A percentile compares a stretch with the other conserved stretches of the same genome.
Evolutionary conservation across 805 yeast genomes (phyloP).

Genomic region (Sugiyamaella boreocaroliniensis): DNA sequence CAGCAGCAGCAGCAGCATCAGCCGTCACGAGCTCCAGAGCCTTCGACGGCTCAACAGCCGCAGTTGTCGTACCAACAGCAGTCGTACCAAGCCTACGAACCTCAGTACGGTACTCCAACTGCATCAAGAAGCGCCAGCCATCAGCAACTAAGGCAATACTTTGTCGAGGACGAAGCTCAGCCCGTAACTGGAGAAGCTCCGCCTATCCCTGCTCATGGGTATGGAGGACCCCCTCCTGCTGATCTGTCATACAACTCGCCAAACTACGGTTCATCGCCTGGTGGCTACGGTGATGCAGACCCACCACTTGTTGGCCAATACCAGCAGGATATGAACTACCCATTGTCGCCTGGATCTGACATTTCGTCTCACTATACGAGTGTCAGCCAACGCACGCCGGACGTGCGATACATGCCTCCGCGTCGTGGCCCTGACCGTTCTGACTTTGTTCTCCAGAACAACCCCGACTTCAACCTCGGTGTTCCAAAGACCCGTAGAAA

Average conservation of each 20-base stretch:
- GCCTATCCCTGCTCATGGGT: background rate
- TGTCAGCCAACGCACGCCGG: constrained; percentile 17
- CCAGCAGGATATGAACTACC: constrained; percentile 3
- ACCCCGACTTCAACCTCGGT: constrained; percentile 19
- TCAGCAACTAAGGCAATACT: background rate
- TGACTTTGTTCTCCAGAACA: constrained; percentile 16
- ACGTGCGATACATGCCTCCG: constrained; percentile 13
- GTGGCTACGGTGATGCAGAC: background rate
- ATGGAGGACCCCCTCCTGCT: background rate
- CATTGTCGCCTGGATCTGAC: constrained; percentile 17
- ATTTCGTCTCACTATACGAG: constrained; percentile 19
- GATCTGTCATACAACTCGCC: constrained; percentile 3
- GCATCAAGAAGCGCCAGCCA: background rate
- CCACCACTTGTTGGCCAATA: constrained; percentile 4
- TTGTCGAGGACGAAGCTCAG: background rate
- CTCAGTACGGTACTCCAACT: constrained; percentile 4
- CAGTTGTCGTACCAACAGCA: background rate
- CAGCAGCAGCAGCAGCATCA: constrained; percentile 1
- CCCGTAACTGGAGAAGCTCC: background rate
- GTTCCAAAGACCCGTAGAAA: constrained; percentile 5
- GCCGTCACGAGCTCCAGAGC: background rate
- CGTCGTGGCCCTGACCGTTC: constrained; percentile 12
- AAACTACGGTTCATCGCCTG: background rate
- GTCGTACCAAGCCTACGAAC: background rate
- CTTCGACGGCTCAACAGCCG: background rate